phyloP scores from a whole-genome alignment of 805 yeast species.

The Pichia phayaonensis region DNA sequence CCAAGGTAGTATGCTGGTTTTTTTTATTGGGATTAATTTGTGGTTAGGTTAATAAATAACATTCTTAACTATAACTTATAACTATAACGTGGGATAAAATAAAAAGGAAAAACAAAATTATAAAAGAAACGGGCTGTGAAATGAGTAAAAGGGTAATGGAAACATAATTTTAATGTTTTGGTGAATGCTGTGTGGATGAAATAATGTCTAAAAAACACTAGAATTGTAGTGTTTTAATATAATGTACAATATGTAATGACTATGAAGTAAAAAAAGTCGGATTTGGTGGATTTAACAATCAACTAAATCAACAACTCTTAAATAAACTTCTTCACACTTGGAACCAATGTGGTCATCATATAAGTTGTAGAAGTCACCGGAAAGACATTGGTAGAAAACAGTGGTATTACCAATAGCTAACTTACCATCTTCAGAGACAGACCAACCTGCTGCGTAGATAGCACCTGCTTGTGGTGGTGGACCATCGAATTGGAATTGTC shows the following conservation, averaged over 20 bases:
- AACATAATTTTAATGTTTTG: background rate
- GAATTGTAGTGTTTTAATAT: background rate
- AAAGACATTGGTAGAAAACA: slow-evolving; percentile 45
- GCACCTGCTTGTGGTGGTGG: slow-evolving; percentile 60
- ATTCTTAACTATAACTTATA: slow-evolving; percentile 2
- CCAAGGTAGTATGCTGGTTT: no score
- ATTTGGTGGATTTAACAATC: slow-evolving; percentile 18
- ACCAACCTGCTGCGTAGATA: slow-evolving; percentile 47
- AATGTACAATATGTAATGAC: background rate
- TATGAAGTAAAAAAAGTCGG: background rate
- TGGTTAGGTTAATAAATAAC: background rate
- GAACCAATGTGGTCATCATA: slow-evolving; percentile 41
- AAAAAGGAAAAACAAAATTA: background rate
- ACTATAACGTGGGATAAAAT: slow-evolving; percentile 7
- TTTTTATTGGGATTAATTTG: background rate
- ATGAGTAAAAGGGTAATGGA: background rate
- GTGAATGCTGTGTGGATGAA: background rate
- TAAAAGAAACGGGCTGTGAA: background rate
- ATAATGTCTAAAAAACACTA: background rate
- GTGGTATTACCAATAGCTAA: slow-evolving; percentile 45
- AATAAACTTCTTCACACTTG: slow-evolving; percentile 40
- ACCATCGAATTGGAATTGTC: slow-evolving; percentile 61
- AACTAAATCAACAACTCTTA: slow-evolving; percentile 39
- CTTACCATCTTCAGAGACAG: slow-evolving; percentile 37
- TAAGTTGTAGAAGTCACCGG: slow-evolving; percentile 54